A percentile compares a stretch with the other conserved stretches of the same genome.
These are phyloP conservation scores for Neostapfia colusana DNA, from an alignment of 176 grass and related monocot species.

Conservation along the genomic window DNA sequence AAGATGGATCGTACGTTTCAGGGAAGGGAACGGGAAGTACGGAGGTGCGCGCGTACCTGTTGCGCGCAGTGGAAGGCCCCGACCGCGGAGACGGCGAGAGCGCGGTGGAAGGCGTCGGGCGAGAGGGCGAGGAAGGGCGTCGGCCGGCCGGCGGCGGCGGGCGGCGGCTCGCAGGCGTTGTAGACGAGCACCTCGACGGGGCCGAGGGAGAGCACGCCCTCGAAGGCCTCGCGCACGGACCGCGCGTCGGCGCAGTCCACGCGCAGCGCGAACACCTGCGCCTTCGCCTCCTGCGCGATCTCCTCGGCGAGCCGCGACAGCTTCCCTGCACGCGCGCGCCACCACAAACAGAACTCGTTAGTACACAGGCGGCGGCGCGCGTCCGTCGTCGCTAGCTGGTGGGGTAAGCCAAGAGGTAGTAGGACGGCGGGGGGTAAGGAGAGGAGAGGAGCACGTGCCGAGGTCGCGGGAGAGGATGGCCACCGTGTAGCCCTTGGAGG, in stretches of 20 bases:
- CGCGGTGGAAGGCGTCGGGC: constrained; percentile 58
- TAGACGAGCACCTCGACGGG: constrained; percentile 86
- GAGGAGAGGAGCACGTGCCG: constrained; percentile 17
- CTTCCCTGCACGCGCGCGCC: constrained; percentile 50
- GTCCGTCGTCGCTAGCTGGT: too few species aligned
- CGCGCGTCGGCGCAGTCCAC: constrained; percentile 82
- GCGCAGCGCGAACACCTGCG: constrained; percentile 84
- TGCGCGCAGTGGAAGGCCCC: constrained; percentile 92
- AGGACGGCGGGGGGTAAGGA: too few species aligned
- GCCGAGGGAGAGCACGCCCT: constrained; percentile 87
- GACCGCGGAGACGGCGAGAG: constrained; percentile 57
- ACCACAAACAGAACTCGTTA: not conserved
- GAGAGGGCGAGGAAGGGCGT: constrained; percentile 60
- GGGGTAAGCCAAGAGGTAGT: too few species aligned
- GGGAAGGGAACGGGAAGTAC: too few species aligned
- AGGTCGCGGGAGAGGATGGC: constrained; percentile 92
- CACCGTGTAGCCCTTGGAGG: constrained; percentile 79
- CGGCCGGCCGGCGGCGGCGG: constrained; percentile 7
- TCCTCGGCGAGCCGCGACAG: constrained; percentile 81
- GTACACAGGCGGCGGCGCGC: too few species aligned
- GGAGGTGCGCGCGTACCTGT: constrained; percentile 39
- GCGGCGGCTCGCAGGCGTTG: constrained; percentile 63
- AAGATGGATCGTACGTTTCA: too few species aligned
- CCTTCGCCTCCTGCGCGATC: constrained; percentile 75
- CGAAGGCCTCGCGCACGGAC: constrained; percentile 91